Evolutionary conservation across 176 grass and related monocot species (phyloP), one percentile per base, ranked within the genome.

Genomic region (Carex pumila): DNA sequence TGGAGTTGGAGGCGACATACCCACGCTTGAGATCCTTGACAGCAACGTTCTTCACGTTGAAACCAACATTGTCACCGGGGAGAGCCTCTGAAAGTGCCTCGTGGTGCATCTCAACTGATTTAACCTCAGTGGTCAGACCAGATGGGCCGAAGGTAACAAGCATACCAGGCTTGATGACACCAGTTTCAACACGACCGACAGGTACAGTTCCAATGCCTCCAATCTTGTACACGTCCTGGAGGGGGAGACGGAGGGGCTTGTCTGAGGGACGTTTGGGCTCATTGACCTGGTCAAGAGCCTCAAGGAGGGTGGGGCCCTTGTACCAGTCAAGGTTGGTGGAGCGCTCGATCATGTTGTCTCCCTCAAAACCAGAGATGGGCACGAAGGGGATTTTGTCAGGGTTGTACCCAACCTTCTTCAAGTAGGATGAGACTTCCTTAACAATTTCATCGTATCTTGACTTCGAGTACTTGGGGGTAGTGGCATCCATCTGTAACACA

Each of bases 171-270:
- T 94, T 97, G 39, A 97, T 74, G 73, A 90, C 45, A 86, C 91
- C 91, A 13, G 94, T 97, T 73, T 97, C 92, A 32, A 97, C 92
- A 81, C 94, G 92, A 6, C 92, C 94, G 0, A 94, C 92, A 2
- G 92, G 94, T 0, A 97, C 94, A 31, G 94, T 94, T 6, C 94
- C 94, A 77, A 97, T 97, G 45, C 94, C 94, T 29, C 92, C 94
- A 34, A 97, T 97, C 94, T 97, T 97, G 85, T 97, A 97, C 22
- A 97, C 94, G 3, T 97, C 94, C 92, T 97, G 92, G n/a, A 97
- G 92, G 31, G 94, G 94, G 9, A 97, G 94, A 76, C 94, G 94
- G 55, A 97, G 92, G 53, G 94, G 94, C 83, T 97, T 97, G 92
- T 97, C 94, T 0, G 94, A 87, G 0, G 94, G 94, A 41, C 94